Base-by-base conservation (phyloP, 2,329 filamentous ascomycete genomes). In the Hymenoscyphus linearis region DNA sequence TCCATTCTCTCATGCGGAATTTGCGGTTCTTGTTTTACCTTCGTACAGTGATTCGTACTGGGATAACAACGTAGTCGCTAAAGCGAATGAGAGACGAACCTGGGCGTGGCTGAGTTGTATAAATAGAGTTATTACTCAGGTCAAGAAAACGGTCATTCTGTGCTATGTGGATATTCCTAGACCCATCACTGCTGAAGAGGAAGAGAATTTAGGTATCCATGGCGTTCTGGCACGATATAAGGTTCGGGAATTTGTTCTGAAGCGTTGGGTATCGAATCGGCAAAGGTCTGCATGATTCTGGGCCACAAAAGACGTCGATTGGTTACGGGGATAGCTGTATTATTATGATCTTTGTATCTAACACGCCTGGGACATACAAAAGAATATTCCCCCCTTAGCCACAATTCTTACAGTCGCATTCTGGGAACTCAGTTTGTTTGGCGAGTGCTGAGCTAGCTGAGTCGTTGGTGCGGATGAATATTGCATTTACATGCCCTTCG, bases 1-100 rank as follows among this genome's bases (percentile, higher is more conserved):
- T 0, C 93, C 95, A 0, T 98, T 99, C 74, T 87, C 91, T 25
- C 95, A 99, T 72, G 95, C 95, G 25, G 92, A 98, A 71, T 99
- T 97, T 72, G 93, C 91, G 0, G 77, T 97, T 52, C 80, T 93
- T 26, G 85, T 99, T 47, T 73, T 98, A 3, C 93, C 95, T 0
- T 88, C 91, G 0, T 98, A 96, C 72, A 86, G 76, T 6, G 79
- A 95, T 71, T 72, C 83, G 0, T 86, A 87, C 70, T 97, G 93
- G 92, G 77, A 74, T 5, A 76, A 78, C 52, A 78, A 77, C 0
- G 70, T 77, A 26, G 76, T 78, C 27, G 81, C 82, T 3, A 82
- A 83, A 52, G 72, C 77, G 56, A 78, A 78, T 56, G 77, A 80
- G 44, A 73, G 73, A 52, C 80, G 78, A 69, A 81, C 83, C 14